A percentile compares a stretch with the other conserved stretches of the same genome.
Conservation (phyloP, 2,329 filamentous ascomycete genomes). For the Hypoxylon sp. region DNA sequence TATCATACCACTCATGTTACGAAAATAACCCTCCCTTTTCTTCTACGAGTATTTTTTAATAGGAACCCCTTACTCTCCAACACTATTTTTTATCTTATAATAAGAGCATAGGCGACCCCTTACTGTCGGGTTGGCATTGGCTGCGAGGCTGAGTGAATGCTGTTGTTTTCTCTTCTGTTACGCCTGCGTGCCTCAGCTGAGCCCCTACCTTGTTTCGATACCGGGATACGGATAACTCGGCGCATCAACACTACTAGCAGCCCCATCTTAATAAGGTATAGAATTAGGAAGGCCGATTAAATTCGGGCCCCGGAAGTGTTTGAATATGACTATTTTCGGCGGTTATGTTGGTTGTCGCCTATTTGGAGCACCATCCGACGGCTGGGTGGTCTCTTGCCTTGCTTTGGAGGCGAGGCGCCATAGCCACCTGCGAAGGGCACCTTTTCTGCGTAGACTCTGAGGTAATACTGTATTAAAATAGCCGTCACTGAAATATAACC, state of each 20-base stretch:
- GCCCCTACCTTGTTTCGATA: slow-evolving; percentile 34
- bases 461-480: background rate
- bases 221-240: no score
- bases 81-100: slow-evolving; percentile 5
- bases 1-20: background rate
- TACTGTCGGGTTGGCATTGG: slow-evolving; percentile 23
- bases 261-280: slow-evolving; percentile 9
- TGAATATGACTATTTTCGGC: background rate
- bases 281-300: slow-evolving; percentile 8
- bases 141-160: slow-evolving; percentile 36
- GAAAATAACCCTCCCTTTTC: slow-evolving; percentile 4
- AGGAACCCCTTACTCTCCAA: slow-evolving; percentile 15
- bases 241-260: no score
- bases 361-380: background rate
- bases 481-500: background rate
- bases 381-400: background rate
- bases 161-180: slow-evolving; percentile 32
- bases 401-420: background rate
- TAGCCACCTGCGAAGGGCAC: background rate
- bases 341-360: background rate
- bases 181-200: slow-evolving; percentile 38
- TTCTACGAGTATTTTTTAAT: background rate
- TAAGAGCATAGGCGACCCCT: slow-evolving; percentile 15
- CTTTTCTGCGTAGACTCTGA: background rate
- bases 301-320: slow-evolving; percentile 16